Percentiles rank a stretch among this genome's conserved stretches.
These are phyloP conservation scores for Filobasidium floriforme DNA, from an alignment of 768 basidiomycete species.

Conservation along the genomic window DNA sequence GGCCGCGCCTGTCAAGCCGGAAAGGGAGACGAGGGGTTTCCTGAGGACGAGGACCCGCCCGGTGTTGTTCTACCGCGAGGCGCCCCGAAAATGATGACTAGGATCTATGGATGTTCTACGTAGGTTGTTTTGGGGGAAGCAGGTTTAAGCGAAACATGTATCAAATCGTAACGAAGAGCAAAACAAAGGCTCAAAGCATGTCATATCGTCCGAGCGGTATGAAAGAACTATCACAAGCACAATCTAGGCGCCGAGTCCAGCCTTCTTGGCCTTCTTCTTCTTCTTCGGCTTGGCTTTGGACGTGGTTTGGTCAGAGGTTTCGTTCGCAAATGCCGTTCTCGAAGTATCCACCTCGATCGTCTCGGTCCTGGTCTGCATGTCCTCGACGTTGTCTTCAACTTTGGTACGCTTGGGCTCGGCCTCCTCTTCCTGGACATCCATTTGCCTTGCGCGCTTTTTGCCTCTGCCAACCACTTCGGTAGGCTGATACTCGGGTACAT, in stretches of 20 bases:
- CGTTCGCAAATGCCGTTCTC: neutral
- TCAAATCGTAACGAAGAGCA: too few species aligned
- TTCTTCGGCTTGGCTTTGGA: slow-evolving; percentile 18
- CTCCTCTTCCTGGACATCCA: neutral
- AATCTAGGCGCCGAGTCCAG: neutral
- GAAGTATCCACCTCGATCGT: too few species aligned
- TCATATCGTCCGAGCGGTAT: neutral
- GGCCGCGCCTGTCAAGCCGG: slow-evolving; percentile 14
- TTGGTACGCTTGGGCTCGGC: neutral
- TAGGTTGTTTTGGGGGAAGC: neutral
- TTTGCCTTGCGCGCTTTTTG: slow-evolving; percentile 6
- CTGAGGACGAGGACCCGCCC: slow-evolving; percentile 30
- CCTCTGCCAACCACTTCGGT: slow-evolving; percentile 3
- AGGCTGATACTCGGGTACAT: neutral
- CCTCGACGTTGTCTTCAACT: neutral
- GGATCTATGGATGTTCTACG: neutral
- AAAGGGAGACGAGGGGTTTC: slow-evolving; percentile 23
- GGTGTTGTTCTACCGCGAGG: slow-evolving; percentile 33
- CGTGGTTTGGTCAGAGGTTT: neutral
- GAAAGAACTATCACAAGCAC: neutral
- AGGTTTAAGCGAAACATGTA: too few species aligned
- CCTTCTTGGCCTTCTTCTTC: slow-evolving; percentile 16
- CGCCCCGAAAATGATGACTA: slow-evolving; percentile 18
- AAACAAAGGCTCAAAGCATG: too few species aligned
- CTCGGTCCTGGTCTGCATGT: too few species aligned